These are phyloP conservation scores for Lachnellula hyalina DNA, from an alignment of 2,329 filamentous ascomycete genomes.

Conservation along the genomic window DNA sequence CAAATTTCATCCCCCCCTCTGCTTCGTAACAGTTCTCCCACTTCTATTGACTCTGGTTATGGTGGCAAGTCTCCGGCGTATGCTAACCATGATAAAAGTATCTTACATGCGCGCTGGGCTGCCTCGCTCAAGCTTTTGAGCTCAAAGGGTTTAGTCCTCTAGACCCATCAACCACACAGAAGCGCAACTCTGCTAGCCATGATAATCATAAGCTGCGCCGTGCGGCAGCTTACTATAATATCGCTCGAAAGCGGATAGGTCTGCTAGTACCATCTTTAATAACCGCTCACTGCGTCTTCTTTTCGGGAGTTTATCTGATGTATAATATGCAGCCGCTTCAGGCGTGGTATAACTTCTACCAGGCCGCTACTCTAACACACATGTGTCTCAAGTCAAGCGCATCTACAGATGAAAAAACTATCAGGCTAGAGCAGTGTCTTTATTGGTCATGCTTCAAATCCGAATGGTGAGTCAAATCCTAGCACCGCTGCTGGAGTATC, in stretches of 20 bases:
- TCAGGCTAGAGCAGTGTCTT: slow-evolving; percentile 35
- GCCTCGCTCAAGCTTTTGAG: no score
- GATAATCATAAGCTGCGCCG: slow-evolving; percentile 14
- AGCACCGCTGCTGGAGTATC: slow-evolving; percentile 2
- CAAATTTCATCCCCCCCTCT: no score
- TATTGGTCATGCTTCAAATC: slow-evolving; percentile 42
- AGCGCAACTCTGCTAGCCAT: background rate
- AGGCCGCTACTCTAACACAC: slow-evolving; percentile 32
- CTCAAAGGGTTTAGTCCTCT: no score
- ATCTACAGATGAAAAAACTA: background rate
- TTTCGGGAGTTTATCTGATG: slow-evolving; percentile 38
- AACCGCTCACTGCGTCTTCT: slow-evolving; percentile 35
- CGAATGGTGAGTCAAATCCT: slow-evolving; percentile 25
- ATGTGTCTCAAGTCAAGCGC: slow-evolving; percentile 29
- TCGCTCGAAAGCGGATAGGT: slow-evolving; percentile 31
- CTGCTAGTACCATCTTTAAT: slow-evolving; percentile 25
- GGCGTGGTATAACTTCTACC: slow-evolving; percentile 35
- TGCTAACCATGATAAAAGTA: no score
- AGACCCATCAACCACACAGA: no score
- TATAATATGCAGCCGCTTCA: slow-evolving; percentile 36
- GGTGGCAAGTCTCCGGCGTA: no score
- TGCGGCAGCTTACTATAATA: slow-evolving; percentile 28
- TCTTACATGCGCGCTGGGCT: no score
- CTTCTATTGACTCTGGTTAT: no score
- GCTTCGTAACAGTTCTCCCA: no score